Evolutionary conservation across 257 asterid genomes (phyloP), one percentile per base, ranked within the genome.

Genomic region (Plantago ovata): DNA sequence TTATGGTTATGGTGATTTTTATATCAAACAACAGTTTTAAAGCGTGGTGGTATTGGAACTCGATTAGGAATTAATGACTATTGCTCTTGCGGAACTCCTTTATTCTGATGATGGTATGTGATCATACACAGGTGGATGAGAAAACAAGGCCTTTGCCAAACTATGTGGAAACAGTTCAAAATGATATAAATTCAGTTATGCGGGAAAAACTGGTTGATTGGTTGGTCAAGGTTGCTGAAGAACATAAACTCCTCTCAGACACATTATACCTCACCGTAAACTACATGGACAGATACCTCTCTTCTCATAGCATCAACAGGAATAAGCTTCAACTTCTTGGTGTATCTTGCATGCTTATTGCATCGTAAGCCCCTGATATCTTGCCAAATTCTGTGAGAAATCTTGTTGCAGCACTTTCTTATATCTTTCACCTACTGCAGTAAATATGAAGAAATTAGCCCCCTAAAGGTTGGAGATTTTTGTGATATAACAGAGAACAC

Each of bases 261-360:
- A 87, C 98, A 6, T 62, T 85, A 38, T 79, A 81, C 65, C 94
- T 84, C 33, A 56, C 96, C 9, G 90, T 91, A 40, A 74, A 69
- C 68, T 81, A 78, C 58, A 61, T 91, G 1, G 98, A 91, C 68
- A 75, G 93, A 77, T 91, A 70, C 70, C 64, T 91, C 33, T 80
- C 96, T 53, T 71, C 76, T 23, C 85, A 72, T 56, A 54, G 75
- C 38, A 46, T 92, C 60, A 28, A 10, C 49, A 72, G 86, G 75
- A 63, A 77, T 21, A 80, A 69, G 80, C 96, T 92, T 78, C 98
- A 92, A 77, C 95, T 92, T 77, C 86, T 92, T 41, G 95, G 98
- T 41, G 90, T 92, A 23, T 71, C 95, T 62, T 73, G 86, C 90
- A 85, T 92, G 95, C 90, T 85, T 63, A 80, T 83, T 46, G 98